Evolutionary conservation across 73 alveolate genomes (phyloP).

Genomic region (Tetrahymena malaccensis): DNA sequence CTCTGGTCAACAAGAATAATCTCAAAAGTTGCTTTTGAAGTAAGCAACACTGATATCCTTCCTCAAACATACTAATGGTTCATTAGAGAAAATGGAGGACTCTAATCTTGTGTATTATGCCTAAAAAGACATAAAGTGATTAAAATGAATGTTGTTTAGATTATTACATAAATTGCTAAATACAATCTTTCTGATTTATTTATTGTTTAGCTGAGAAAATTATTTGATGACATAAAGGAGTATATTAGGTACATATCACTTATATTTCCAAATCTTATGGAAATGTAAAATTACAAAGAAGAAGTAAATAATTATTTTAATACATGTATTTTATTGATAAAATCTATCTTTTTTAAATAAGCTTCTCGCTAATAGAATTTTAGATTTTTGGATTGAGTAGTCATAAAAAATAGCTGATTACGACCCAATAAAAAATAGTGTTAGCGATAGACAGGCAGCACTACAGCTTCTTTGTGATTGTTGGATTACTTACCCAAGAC

Average conservation of each 20-base stretch:
- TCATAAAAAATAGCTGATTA: conserved; percentile 10
- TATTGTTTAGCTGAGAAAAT: conserved; percentile 33
- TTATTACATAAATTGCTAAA: conserved; percentile 17
- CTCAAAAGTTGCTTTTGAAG: conserved; percentile 57
- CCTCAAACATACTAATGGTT: conserved; percentile 76
- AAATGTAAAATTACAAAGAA: background rate
- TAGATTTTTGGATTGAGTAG: conserved; percentile 18
- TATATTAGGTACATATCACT: background rate
- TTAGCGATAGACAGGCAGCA: conserved; percentile 39
- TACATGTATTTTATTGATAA: background rate
- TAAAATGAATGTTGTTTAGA: conserved; percentile 4
- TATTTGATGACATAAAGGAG: conserved; percentile 20
- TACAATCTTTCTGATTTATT: conserved; percentile 28
- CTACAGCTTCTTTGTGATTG: conserved; percentile 52
- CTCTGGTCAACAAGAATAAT: conserved; percentile 50
- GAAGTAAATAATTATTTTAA: background rate
- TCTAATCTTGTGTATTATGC: conserved; percentile 63
- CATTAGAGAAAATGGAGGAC: conserved; percentile 66
- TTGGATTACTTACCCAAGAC: conserved; percentile 57
- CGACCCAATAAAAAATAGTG: background rate
- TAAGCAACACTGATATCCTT: conserved; percentile 42
- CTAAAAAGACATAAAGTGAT: conserved; percentile 56
- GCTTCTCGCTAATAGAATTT: conserved; percentile 26
- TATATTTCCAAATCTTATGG: background rate
- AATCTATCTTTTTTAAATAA: background rate